A percentile compares a stretch with the other conserved stretches of the same genome.
Evolutionary conservation across 2,329 filamentous ascomycete species (phyloP).

Genomic region (Aspergillus tanneri): DNA sequence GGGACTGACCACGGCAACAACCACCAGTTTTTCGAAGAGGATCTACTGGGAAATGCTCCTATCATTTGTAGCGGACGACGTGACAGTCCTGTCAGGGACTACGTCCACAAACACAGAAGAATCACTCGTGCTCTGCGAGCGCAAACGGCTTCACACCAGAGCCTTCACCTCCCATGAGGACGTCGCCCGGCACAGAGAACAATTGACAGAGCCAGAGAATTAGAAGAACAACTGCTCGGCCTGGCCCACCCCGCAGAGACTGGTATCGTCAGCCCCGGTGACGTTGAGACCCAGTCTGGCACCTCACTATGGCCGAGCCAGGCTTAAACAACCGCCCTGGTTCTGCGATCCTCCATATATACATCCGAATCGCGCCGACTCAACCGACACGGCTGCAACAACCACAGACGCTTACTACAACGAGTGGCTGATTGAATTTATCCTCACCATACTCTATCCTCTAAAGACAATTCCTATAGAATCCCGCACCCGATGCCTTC

Average conservation of each 20-base stretch:
- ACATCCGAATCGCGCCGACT: conserved; percentile 1
- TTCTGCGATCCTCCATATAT: conserved; percentile 17
- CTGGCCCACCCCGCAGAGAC: conserved; percentile 49
- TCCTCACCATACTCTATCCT: conserved; percentile 51
- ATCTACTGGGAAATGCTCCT: conserved; percentile 62
- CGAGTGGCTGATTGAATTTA: conserved; percentile 52
- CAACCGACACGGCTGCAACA: conserved; percentile 30
- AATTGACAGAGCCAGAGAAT: conserved; percentile 36
- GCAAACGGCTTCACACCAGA: conserved; percentile 35
- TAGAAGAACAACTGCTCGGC: conserved; percentile 51
- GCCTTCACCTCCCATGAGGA: conserved; percentile 40
- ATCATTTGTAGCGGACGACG: conserved; percentile 52
- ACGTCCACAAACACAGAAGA: conserved; percentile 24
- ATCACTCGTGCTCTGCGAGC: conserved; percentile 33
- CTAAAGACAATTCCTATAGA: conserved; percentile 52
- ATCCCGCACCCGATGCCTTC: conserved; percentile 55
- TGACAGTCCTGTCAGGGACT: conserved; percentile 26
- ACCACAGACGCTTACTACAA: conserved; percentile 24
- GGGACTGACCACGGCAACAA: conserved; percentile 38
- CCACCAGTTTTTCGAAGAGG: conserved; percentile 56
- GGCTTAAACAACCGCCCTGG: conserved; percentile 13
- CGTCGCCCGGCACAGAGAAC: conserved; percentile 34
- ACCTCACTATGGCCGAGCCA: conserved; percentile 54
- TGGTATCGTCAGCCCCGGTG: conserved; percentile 52
- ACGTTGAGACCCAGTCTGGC: conserved; percentile 53